Evolutionary conservation across 305 asterid genomes (phyloP).

Genomic region (Solanum aculeatissimum): DNA sequence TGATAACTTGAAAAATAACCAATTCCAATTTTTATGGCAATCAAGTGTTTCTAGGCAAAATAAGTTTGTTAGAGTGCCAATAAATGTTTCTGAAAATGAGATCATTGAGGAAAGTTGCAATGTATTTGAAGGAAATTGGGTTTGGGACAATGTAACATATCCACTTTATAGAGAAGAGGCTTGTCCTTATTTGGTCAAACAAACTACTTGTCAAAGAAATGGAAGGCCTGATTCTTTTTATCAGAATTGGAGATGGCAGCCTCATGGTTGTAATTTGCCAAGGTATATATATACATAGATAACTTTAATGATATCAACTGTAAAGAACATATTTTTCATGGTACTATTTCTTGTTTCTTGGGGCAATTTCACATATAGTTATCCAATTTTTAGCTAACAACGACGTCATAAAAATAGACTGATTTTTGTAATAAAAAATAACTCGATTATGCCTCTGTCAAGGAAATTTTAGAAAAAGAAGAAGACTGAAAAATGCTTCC

Average conservation of each 20-base stretch:
- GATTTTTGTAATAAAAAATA: too few relatives aligned
- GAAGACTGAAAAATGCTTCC: not conserved
- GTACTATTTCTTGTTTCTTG: not conserved
- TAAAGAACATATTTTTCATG: not conserved
- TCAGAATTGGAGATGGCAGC: conserved; percentile 95
- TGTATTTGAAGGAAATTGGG: conserved; percentile 73
- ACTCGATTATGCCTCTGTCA: not conserved
- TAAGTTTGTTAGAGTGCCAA: conserved; percentile 26
- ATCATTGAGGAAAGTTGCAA: conserved; percentile 55
- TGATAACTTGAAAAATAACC: conserved; percentile 36
- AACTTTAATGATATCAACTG: not conserved
- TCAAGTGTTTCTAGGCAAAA: not conserved
- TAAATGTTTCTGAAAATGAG: conserved; percentile 49
- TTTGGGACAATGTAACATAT: conserved; percentile 45
- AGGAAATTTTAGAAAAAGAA: too few relatives aligned
- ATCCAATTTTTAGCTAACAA: not conserved
- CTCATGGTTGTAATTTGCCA: conserved; percentile 64
- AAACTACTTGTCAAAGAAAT: conserved; percentile 8
- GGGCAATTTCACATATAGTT: not conserved
- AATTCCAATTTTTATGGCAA: conserved; percentile 15
- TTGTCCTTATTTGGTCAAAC: conserved; percentile 27
- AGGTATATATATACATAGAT: conserved; percentile 22
- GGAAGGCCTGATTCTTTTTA: conserved; percentile 50
- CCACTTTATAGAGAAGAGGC: conserved; percentile 63
- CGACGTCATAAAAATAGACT: too few relatives aligned